Evolutionary conservation across 352 stramenopile species (phyloP), one percentile per base, ranked within the genome.

Genomic region (Pythium rishiriense): DNA sequence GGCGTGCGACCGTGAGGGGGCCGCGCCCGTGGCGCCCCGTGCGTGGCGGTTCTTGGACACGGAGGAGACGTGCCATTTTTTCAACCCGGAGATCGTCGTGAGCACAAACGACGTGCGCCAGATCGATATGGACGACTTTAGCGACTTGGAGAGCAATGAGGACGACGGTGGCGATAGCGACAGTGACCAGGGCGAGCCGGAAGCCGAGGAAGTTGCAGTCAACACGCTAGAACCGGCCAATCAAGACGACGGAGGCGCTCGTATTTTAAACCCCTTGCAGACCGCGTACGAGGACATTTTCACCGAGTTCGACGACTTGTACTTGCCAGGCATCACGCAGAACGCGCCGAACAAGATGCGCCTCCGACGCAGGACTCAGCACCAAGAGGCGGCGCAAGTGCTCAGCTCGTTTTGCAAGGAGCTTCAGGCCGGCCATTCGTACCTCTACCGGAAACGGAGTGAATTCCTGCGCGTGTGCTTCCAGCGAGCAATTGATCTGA

Each of bases 401-500:
- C 21, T 73, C 43, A 41, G 46, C 25, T 14, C 49, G 19, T 73
- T 69, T 46, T 69, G 48, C 24, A 54, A 39, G 6, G 60, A 69
- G 24, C 50, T 63, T 1, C 50, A 52, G 4, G 47, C 24, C 17
- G 61, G 66, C 0, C 48, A 85, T 53, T 70, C 50, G 2, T 90
- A 85, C 64, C 52, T 78, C 25, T 83, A 81, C 41, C 73, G 72
- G 19, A 90, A 90, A 52, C 73, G 81, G 26, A 81, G 73, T 54
- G 81, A 90, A 39, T 90, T 90, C 51, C 59, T 90, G 52, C 73
- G 77, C 6, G 78, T 88, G 21, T 88, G 81, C 51, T 85, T 87
- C 29, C 62, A 73, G 47, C 75, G 79, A 25, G 76, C 79, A 24
- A 31, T 88, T 14, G 81, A 90, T 26, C 53, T 47, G 0, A 74